Evolutionary conservation across 768 basidiomycete species (phyloP).

Genomic region (Baorangia bicolor): DNA sequence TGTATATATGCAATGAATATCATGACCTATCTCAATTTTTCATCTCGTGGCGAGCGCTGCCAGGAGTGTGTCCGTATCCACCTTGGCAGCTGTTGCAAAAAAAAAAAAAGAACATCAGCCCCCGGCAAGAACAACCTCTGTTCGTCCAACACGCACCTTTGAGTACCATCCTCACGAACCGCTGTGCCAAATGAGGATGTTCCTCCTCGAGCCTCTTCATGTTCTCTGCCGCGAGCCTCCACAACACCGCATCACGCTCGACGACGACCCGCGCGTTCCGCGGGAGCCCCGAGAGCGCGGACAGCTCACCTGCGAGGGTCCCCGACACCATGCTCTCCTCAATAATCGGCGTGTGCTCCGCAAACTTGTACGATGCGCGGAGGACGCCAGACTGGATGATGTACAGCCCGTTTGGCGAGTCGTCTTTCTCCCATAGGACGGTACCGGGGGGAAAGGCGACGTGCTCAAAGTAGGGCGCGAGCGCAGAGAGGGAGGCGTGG

Average conservation of each 20-base stretch:
- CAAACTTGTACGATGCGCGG: conserved; percentile 79
- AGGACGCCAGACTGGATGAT: conserved; percentile 87
- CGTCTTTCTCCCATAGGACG: conserved; percentile 77
- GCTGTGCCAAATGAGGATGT: conserved; percentile 60
- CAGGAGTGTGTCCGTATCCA: conserved; percentile 60
- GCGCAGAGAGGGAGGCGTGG: conserved; percentile 54
- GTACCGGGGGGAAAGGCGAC: conserved; percentile 53
- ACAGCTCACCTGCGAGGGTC: conserved; percentile 88
- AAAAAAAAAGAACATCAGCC: neutral
- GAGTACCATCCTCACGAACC: conserved; percentile 65
- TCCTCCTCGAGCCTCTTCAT: conserved; percentile 66
- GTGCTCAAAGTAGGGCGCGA: conserved; percentile 72
- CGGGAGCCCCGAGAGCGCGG: conserved; percentile 72
- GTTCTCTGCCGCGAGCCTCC: conserved; percentile 67
- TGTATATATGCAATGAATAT: neutral
- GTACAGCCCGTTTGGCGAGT: conserved; percentile 79
- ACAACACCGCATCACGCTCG: conserved; percentile 75
- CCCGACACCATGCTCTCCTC: conserved; percentile 95
- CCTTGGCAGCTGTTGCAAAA: conserved; percentile 52
- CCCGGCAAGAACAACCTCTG: neutral
- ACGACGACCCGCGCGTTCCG: conserved; percentile 86
- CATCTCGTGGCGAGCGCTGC: conserved; percentile 51
- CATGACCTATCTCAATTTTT: neutral
- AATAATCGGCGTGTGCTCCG: conserved; percentile 60
- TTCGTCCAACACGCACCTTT: conserved; percentile 52